These are phyloP conservation scores for Huntiella moniliformis DNA, from an alignment of 2,329 filamentous ascomycete genomes.

Conservation along the genomic window DNA sequence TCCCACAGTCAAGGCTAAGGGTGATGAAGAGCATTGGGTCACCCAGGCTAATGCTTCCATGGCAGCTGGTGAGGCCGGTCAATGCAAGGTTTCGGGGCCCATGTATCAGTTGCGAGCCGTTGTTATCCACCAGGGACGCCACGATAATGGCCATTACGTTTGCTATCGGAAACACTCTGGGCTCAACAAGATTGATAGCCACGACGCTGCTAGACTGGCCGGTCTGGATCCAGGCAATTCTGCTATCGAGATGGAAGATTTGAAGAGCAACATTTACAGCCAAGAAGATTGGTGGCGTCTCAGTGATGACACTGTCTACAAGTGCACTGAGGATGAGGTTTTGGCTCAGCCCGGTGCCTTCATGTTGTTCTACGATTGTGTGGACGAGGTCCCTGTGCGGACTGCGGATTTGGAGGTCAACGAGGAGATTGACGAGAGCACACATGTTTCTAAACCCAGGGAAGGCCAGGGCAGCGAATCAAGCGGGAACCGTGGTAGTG, in stretches of 20 bases:
- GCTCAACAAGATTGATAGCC: background rate
- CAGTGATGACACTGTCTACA: slow-evolving; percentile 70
- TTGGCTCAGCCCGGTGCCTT: slow-evolving; percentile 68
- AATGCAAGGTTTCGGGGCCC: slow-evolving; percentile 34
- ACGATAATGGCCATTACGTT: slow-evolving; percentile 92
- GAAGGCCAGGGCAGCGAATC: background rate
- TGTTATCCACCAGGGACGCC: slow-evolving; percentile 73
- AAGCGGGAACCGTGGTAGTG: background rate
- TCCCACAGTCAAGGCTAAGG: slow-evolving; percentile 8
- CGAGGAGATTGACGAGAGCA: no score
- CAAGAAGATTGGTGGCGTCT: slow-evolving; percentile 57
- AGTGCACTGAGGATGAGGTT: slow-evolving; percentile 54
- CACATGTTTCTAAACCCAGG: no score
- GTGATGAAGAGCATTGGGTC: slow-evolving; percentile 47
- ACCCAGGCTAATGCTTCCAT: slow-evolving; percentile 53
- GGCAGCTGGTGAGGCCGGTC: slow-evolving; percentile 37
- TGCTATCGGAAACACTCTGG: slow-evolving; percentile 55
- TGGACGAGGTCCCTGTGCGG: slow-evolving; percentile 34
- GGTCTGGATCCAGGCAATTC: slow-evolving; percentile 9
- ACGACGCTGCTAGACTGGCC: slow-evolving; percentile 10
- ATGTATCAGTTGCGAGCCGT: slow-evolving; percentile 67
- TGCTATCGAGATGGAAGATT: slow-evolving; percentile 10
- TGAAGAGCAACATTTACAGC: slow-evolving; percentile 10
- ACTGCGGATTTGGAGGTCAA: slow-evolving; percentile 15
- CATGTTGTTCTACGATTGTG: slow-evolving; percentile 88